Base-by-base conservation (phyloP, 345 rosid species). In the Litchi chinensis region DNA sequence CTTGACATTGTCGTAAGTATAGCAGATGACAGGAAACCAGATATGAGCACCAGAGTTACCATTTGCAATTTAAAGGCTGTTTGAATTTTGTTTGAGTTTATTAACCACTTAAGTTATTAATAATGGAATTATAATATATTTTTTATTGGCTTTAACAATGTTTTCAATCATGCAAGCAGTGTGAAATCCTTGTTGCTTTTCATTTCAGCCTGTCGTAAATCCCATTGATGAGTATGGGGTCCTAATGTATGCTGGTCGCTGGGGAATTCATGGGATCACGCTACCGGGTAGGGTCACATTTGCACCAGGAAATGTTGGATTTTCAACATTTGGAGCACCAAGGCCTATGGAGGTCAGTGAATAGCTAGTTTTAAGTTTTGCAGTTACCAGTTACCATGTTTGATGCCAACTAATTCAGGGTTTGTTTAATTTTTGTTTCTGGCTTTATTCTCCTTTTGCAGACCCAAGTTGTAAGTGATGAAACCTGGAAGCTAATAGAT, bases 221-320 rank as follows among this genome's bases (percentile, higher is more conserved):
- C 91, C 93, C 24, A 81, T 95, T 18, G 98, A 95, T 43, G 98
- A 95, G 79, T 91, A 89, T 83, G 98, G 98, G 76, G 91, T 97
- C 62, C 88, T 93, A 48, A 87, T 95, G 69, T 92, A 93, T 89
- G 94, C 97, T 74, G 98, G 98, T 70, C 86, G 98, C 79, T 95
- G 99, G 99, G 99, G 97, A 68, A 86, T 92, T 70, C 91, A 93
- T 66, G 97, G 98, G 52, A 87, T 91, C 66, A 82, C 93, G 1
- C 93, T 93, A 68, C 98, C 99, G 0, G 99, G 97, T 39, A 89
- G 99, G 84, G 98, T 89, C 54, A 95, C 99, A n/a, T 95, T 91
- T 88, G 92, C 97, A 26, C 99, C 99, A 26, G 99, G 99, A 78
- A 93, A 92, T 90, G 86, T 88, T 11, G 99, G 99, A 46, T 95